Percentiles rank a stretch among this genome's conserved stretches.
phyloP scores from a whole-genome alignment of 2,329 filamentous ascomycete genomes.

The Microascus cirrosus region DNA sequence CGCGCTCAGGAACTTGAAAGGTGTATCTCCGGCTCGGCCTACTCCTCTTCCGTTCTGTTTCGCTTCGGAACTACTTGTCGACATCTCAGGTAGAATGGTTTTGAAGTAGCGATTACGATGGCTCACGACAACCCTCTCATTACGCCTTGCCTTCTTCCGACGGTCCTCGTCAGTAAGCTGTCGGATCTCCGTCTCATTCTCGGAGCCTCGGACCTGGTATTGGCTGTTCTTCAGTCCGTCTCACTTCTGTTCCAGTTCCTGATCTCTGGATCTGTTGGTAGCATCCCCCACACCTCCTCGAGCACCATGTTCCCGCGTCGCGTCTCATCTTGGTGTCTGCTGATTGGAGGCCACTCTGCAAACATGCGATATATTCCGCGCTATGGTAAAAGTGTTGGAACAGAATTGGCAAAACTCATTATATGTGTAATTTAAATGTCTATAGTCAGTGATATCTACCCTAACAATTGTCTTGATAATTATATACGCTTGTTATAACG shows the following conservation, averaged over 20 bases:
- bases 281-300: constrained; percentile 14
- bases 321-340: too few species aligned
- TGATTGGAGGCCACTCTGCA: too few species aligned
- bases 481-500: too few species aligned
- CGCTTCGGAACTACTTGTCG: constrained; percentile 10
- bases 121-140: not conserved
- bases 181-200: constrained; percentile 13
- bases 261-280: constrained; percentile 15
- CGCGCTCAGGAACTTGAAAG: constrained; percentile 9
- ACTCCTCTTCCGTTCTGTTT: constrained; percentile 13
- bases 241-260: constrained; percentile 10
- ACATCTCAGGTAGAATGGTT: constrained; percentile 16
- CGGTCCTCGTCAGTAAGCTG: constrained; percentile 9
- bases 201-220: constrained; percentile 12
- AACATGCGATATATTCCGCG: too few species aligned
- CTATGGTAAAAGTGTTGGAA: too few species aligned
- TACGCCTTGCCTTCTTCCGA: not conserved
- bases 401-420: too few species aligned
- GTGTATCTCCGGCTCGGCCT: constrained; percentile 10
- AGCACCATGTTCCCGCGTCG: constrained; percentile 21
- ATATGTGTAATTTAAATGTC: too few species aligned
- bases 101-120: constrained; percentile 17
- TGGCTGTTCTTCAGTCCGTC: constrained; percentile 13
- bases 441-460: too few species aligned
- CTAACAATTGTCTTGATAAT: too few species aligned